These are phyloP conservation scores for Berkeleyomyces rouxiae DNA, from an alignment of 2,329 filamentous ascomycete species.

Conservation along the genomic window DNA sequence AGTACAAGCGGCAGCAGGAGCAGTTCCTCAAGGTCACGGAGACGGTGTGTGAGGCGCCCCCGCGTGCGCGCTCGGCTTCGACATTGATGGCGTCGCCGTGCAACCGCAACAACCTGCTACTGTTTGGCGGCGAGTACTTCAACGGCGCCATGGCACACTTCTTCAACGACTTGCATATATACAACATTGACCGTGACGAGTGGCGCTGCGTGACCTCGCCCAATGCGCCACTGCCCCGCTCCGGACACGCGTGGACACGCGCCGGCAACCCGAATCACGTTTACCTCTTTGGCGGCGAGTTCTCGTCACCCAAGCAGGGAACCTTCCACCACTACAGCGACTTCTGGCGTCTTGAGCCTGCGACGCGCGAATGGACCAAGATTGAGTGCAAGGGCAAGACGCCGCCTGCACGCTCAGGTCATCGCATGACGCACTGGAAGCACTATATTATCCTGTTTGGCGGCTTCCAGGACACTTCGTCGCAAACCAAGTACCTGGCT, in stretches of 20 bases:
- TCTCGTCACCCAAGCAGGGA: conserved; percentile 89
- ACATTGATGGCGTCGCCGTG: conserved; percentile 72
- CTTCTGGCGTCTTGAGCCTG: conserved; percentile 85
- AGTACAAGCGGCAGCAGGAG: conserved; percentile 85
- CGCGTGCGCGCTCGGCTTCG: conserved; percentile 61
- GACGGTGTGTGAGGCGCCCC: conserved; percentile 50
- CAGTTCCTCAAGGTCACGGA: conserved; percentile 91
- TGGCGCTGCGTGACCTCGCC: conserved; percentile 84
- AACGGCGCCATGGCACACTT: conserved; percentile 72
- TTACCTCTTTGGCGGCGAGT: conserved; percentile 92
- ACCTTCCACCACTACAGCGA: conserved; percentile 99
- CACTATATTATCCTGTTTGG: conserved; percentile 93
- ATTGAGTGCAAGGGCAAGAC: conserved; percentile 64
- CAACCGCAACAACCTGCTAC: conserved; percentile 71
- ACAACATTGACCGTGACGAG: conserved; percentile 68
- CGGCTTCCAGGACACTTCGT: conserved; percentile 92
- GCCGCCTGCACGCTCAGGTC: conserved; percentile 74
- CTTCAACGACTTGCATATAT: conserved; percentile 50
- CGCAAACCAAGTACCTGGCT: conserved; percentile 81
- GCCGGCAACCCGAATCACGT: conserved; percentile 71
- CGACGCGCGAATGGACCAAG: conserved; percentile 74
- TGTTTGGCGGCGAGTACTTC: conserved; percentile 93
- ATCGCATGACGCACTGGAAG: conserved; percentile 94
- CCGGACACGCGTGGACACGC: conserved; percentile 87
- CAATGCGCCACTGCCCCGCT: conserved; percentile 78